Evolutionary conservation across 208 protist species (phyloP).

Genomic region (Trypanosoma rangeli): DNA sequence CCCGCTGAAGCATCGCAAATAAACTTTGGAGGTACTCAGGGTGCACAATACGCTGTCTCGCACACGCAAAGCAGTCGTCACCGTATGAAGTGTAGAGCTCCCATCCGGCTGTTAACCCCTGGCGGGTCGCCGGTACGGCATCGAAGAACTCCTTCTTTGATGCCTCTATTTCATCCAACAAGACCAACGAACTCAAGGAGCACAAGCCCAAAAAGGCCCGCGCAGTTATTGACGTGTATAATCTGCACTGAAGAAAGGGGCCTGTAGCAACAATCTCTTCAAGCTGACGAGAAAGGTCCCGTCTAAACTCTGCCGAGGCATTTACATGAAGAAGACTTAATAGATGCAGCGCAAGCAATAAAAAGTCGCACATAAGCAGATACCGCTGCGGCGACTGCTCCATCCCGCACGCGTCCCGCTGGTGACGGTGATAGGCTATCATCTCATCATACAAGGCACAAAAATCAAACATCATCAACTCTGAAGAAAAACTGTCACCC

Average conservation of each 20-base stretch:
- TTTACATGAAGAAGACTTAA: constrained; percentile 24
- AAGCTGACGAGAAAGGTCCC: constrained; percentile 12
- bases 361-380: constrained; percentile 25
- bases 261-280: constrained; percentile 8
- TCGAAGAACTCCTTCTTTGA: not conserved
- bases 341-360: constrained; percentile 26
- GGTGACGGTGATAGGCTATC: constrained; percentile 18
- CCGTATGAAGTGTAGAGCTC: constrained; percentile 21
- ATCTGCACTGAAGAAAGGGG: constrained; percentile 33
- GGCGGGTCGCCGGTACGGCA: constrained; percentile 13
- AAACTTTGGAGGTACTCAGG: constrained; percentile 23
- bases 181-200: constrained; percentile 24
- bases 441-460: constrained; percentile 20
- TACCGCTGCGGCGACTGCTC: constrained; percentile 4
- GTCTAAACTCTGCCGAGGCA: not conserved
- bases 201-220: constrained; percentile 30
- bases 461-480: constrained; percentile 9
- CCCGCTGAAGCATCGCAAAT: not conserved
- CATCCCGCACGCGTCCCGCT: constrained; percentile 14
- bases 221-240: constrained; percentile 32
- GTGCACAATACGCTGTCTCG: constrained; percentile 28
- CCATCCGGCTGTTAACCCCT: constrained; percentile 23
- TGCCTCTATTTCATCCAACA: constrained; percentile 17
- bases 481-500: constrained; percentile 4
- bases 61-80: constrained; percentile 25